Evolutionary conservation across 2,329 filamentous ascomycete species (phyloP).

Genomic region (Aspergillus floridensis): DNA sequence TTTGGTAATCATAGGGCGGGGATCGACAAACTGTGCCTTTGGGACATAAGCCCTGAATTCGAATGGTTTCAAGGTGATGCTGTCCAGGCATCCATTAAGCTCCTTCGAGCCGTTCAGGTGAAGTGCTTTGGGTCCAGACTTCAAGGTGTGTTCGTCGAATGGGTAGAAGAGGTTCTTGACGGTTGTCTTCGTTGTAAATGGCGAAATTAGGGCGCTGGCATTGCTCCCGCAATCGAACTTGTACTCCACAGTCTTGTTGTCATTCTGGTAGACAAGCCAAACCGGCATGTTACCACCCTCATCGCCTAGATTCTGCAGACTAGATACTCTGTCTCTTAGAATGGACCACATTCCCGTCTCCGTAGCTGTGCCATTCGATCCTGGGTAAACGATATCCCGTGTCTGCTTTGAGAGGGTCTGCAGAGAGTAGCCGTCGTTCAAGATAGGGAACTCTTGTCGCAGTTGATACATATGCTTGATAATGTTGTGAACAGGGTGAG

Average conservation of each 20-base stretch:
- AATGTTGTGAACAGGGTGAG: slow-evolving; percentile 60
- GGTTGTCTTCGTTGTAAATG: slow-evolving; percentile 53
- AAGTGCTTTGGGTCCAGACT: slow-evolving; percentile 45
- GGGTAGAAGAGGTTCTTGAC: slow-evolving; percentile 65
- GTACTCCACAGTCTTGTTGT: slow-evolving; percentile 52
- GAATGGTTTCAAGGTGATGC: slow-evolving; percentile 53
- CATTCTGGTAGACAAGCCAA: slow-evolving; percentile 48
- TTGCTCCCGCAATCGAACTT: slow-evolving; percentile 56
- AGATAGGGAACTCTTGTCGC: slow-evolving; percentile 54
- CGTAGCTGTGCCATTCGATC: slow-evolving; percentile 52
- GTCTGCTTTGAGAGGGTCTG: slow-evolving; percentile 58
- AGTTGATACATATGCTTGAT: slow-evolving; percentile 63
- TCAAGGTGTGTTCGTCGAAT: slow-evolving; percentile 56
- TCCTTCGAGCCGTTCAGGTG: slow-evolving; percentile 48
- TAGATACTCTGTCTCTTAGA: slow-evolving; percentile 50
- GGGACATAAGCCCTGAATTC: slow-evolving; percentile 62
- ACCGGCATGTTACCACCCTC: slow-evolving; percentile 46
- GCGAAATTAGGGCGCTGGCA: slow-evolving; percentile 53
- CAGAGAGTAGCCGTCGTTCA: slow-evolving; percentile 60
- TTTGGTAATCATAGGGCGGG: slow-evolving; percentile 58
- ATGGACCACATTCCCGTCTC: slow-evolving; percentile 63
- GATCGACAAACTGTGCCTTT: slow-evolving; percentile 48
- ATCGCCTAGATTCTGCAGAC: slow-evolving; percentile 52
- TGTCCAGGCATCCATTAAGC: slow-evolving; percentile 56
- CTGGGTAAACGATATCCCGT: slow-evolving; percentile 50